Conservation (phyloP, 257 asterid genomes). For the Marsdenia floribunda region DNA sequence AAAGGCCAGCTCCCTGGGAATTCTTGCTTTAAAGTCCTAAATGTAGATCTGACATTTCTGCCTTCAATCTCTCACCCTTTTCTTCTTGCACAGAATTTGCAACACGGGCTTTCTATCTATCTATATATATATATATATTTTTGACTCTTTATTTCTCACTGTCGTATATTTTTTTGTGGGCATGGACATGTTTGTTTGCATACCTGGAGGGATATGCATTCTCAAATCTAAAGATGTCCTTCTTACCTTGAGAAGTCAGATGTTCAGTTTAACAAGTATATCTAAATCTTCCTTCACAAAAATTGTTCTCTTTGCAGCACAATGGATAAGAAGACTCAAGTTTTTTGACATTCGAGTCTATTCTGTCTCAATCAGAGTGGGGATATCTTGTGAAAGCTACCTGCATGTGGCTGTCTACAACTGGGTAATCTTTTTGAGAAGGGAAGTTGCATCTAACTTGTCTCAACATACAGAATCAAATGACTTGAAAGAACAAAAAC, state of each 20-base stretch:
- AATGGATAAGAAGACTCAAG: not conserved
- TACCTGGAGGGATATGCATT: too few relatives aligned
- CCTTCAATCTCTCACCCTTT: not conserved
- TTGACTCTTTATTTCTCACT: not conserved
- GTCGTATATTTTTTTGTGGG: too few relatives aligned
- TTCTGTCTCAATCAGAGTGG: not conserved
- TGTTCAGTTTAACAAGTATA: not conserved
- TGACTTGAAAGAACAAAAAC: not conserved
- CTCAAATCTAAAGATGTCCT: not conserved
- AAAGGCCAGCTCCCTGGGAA: not conserved
- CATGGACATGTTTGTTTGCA: too few relatives aligned
- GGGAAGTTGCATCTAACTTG: slow-evolving; percentile 1
- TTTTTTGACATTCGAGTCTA: not conserved
- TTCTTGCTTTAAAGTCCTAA: too few relatives aligned
- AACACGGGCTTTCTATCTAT: not conserved
- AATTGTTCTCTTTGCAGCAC: not conserved
- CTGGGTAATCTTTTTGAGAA: not conserved
- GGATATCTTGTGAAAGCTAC: not conserved
- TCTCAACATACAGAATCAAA: not conserved
- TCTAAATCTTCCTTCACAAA: too few relatives aligned
- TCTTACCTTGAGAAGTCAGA: not conserved
- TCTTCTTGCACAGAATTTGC: not conserved
- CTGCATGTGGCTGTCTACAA: not conserved
- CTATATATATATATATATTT: too few relatives aligned
- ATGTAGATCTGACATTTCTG: not conserved